phyloP scores from a whole-genome alignment of 192 early-diverging fungal species.

The Geranomyces michiganensis region DNA sequence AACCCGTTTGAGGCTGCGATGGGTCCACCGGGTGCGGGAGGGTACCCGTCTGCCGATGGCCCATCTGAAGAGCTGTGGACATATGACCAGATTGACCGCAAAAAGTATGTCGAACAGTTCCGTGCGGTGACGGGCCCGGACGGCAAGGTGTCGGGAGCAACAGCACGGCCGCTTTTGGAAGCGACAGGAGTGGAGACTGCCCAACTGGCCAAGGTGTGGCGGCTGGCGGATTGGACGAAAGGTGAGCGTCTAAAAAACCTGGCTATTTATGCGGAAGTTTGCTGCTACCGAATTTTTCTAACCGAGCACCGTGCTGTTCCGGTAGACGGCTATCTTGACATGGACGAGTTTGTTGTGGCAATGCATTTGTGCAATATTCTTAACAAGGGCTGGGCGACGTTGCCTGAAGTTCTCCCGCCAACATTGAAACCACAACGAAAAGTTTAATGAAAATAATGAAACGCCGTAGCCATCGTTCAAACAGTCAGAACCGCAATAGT shows the following conservation, averaged over 20 bases:
- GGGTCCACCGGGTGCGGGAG: not conserved
- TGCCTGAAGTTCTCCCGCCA: conserved; percentile 32
- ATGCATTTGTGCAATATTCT: conserved; percentile 53
- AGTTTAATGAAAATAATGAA: conserved; percentile 15
- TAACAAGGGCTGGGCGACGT: conserved; percentile 38
- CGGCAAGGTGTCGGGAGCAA: conserved; percentile 58
- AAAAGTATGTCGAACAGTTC: conserved; percentile 53
- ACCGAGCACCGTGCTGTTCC: not conserved
- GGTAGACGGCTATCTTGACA: conserved; percentile 75
- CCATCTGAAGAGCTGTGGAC: conserved; percentile 33
- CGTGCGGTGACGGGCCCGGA: conserved; percentile 54
- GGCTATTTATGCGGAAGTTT: no score
- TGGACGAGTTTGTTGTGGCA: conserved; percentile 82
- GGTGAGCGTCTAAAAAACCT: conserved; percentile 5
- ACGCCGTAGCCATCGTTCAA: no score
- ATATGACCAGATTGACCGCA: conserved; percentile 52
- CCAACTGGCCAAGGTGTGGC: conserved; percentile 73
- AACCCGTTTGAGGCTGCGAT: conserved; percentile 64
- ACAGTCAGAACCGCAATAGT: no score
- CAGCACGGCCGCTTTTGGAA: conserved; percentile 60
- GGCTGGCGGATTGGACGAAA: conserved; percentile 74
- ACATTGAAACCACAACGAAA: conserved; percentile 33
- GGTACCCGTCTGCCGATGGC: not conserved
- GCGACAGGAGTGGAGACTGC: conserved; percentile 69
- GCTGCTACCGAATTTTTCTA: no score